Conservation (phyloP, 768 basidiomycete genomes). For the Holtermannia corniformis region DNA sequence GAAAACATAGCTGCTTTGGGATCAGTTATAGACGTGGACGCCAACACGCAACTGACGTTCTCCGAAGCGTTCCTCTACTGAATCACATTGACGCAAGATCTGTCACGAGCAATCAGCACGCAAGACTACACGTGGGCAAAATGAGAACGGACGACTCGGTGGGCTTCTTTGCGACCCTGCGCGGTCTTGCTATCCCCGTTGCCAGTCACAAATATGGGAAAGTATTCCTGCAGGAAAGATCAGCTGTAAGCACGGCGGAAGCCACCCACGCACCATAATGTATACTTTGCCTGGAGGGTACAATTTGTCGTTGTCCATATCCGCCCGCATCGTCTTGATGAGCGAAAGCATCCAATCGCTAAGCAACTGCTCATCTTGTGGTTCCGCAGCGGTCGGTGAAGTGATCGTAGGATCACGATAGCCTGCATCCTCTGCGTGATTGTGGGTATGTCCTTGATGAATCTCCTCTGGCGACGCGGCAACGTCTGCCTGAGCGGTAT, state of each 20-base stretch:
- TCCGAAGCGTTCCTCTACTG: constrained; percentile 30
- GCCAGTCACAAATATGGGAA: constrained; percentile 21
- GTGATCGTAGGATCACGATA: constrained; percentile 23
- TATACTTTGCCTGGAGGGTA: constrained; percentile 39
- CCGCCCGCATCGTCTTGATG: constrained; percentile 41
- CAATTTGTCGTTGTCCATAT: constrained; percentile 42
- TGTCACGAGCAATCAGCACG: constrained; percentile 1
- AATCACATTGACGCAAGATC: constrained; percentile 22
- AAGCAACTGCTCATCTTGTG: constrained; percentile 20
- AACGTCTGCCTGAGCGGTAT: background rate
- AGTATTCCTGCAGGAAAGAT: constrained; percentile 27
- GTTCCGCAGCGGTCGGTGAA: background rate
- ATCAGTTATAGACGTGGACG: background rate
- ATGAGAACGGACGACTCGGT: constrained; percentile 13
- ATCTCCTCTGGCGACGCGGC: background rate
- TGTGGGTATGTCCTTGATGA: background rate
- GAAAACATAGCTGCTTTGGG: constrained; percentile 24
- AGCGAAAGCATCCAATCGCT: constrained; percentile 40
- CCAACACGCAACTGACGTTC: constrained; percentile 23
- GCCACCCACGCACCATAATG: constrained; percentile 28
- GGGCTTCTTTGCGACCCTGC: constrained; percentile 13
- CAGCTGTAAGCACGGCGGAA: background rate
- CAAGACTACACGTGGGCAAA: background rate
- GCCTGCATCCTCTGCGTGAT: constrained; percentile 19
- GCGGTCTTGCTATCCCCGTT: constrained; percentile 2